These are phyloP conservation scores for Globisporangium camurandrum DNA, from an alignment of 352 stramenopile genomes.

Conservation along the genomic window DNA sequence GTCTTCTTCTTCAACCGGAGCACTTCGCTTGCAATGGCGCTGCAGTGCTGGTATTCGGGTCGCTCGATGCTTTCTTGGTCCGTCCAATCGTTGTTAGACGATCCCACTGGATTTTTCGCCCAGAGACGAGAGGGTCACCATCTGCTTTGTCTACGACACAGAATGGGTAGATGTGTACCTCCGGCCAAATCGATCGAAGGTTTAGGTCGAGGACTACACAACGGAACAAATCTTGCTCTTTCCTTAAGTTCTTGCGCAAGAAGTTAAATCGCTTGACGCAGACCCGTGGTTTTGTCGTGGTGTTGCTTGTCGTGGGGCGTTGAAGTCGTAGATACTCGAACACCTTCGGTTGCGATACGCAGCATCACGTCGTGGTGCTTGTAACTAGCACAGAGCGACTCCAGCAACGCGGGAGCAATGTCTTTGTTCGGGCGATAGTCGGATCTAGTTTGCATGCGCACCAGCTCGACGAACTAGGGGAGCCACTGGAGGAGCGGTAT, in stretches of 20 bases:
- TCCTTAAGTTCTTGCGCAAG: conserved; percentile 16
- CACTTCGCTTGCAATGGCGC: conserved; percentile 8
- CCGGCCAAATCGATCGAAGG: conserved; percentile 12
- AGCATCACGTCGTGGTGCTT: too few species aligned
- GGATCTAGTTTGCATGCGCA: conserved; percentile 3
- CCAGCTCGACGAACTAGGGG: conserved; percentile 9
- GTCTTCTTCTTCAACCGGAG: conserved; percentile 4
- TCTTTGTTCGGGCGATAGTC: conserved; percentile 16
- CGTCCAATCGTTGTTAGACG: conserved; percentile 1
- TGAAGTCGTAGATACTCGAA: background rate
- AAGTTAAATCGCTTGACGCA: conserved; percentile 9
- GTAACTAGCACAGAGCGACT: background rate
- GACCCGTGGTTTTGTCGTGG: conserved; percentile 6
- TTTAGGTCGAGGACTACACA: conserved; percentile 16
- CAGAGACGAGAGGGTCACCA: background rate
- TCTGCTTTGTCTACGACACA: background rate
- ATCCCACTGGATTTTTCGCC: conserved; percentile 11
- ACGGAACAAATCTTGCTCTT: conserved; percentile 10
- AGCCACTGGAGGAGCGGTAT: too few species aligned
- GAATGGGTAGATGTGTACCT: conserved; percentile 1
- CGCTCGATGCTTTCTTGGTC: conserved; percentile 14
- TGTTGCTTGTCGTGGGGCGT: background rate
- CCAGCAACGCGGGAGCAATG: background rate
- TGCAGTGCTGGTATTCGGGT: conserved; percentile 12
- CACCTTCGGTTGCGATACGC: background rate